phyloP scores from a whole-genome alignment of 805 yeast species.

The Hanseniaspora valbyensis region DNA sequence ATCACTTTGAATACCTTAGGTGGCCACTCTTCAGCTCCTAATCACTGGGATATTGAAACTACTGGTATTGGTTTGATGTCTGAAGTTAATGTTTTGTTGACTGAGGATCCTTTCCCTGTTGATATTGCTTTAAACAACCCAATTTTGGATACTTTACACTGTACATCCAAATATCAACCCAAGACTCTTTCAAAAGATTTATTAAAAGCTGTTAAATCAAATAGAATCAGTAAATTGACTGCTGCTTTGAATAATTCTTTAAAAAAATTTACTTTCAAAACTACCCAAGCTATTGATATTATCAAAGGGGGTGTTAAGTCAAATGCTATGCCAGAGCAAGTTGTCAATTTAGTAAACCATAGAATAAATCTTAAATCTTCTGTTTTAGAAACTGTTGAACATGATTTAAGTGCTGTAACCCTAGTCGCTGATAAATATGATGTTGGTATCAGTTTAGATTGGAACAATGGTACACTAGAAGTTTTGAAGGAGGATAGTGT shows the following conservation, averaged over 20 bases:
- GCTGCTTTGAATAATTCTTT: slow-evolving; percentile 12
- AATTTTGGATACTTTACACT: slow-evolving; percentile 42
- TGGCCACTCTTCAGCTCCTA: slow-evolving; percentile 65
- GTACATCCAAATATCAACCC: slow-evolving; percentile 40
- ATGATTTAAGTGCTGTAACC: slow-evolving; percentile 29
- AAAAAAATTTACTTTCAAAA: slow-evolving; percentile 13
- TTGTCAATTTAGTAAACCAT: slow-evolving; percentile 40
- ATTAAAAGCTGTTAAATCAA: slow-evolving; percentile 30
- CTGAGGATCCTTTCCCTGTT: slow-evolving; percentile 38
- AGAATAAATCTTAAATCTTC: slow-evolving; percentile 43
- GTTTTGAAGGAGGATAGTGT: slow-evolving; percentile 22
- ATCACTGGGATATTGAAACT: slow-evolving; percentile 37
- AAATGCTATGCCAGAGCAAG: slow-evolving; percentile 54
- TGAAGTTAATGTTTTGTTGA: slow-evolving; percentile 44
- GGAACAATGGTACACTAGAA: slow-evolving; percentile 22
- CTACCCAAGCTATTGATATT: slow-evolving; percentile 41
- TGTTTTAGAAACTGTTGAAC: slow-evolving; percentile 31
- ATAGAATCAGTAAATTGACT: slow-evolving; percentile 31
- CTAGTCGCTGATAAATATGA: slow-evolving; percentile 36
- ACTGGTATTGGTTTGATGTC: slow-evolving; percentile 63
- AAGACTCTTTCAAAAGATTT: slow-evolving; percentile 2
- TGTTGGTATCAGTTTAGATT: slow-evolving; percentile 35
- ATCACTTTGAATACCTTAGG: slow-evolving; percentile 48
- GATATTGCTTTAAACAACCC: slow-evolving; percentile 47
- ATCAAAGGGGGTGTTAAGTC: slow-evolving; percentile 54